phyloP scores from a whole-genome alignment of 176 grass and related monocot genomes.

The Triticum monococcum region DNA sequence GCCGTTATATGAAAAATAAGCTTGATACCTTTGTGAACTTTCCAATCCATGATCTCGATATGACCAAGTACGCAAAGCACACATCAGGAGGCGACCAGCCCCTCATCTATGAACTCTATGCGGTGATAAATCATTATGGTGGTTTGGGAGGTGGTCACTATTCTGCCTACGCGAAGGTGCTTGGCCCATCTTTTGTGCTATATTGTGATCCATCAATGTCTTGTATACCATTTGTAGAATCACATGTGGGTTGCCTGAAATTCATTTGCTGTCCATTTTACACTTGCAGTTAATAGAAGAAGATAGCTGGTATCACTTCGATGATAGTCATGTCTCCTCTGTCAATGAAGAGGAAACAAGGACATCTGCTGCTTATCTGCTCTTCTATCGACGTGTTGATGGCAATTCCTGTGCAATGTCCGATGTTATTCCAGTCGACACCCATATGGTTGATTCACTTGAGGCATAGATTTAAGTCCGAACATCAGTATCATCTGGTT shows the following conservation, averaged over 20 bases:
- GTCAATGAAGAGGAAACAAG: constrained; percentile 77
- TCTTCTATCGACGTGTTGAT: constrained; percentile 72
- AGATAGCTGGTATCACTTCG: constrained; percentile 94
- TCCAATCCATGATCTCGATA: constrained; percentile 74
- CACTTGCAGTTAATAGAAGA: constrained; percentile 68
- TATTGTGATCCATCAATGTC: neutral
- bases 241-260: constrained; percentile 9
- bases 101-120: constrained; percentile 83
- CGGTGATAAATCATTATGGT: constrained; percentile 94
- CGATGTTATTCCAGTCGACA: constrained; percentile 28
- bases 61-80: constrained; percentile 68
- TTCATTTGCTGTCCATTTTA: constrained; percentile 13
- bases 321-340: constrained; percentile 86
- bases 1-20: constrained; percentile 95
- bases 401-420: constrained; percentile 32
- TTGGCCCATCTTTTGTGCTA: neutral
- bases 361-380: constrained; percentile 82
- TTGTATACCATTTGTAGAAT: neutral
- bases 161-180: constrained; percentile 93
- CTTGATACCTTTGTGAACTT: constrained; percentile 98
- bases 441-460: constrained; percentile 46
- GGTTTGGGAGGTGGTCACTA: constrained; percentile 96
- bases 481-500: neutral
- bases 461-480: constrained; percentile 28
- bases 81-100: neutral